phyloP scores from a whole-genome alignment of 169 alveolate genomes.

The Plasmodium vivax region DNA sequence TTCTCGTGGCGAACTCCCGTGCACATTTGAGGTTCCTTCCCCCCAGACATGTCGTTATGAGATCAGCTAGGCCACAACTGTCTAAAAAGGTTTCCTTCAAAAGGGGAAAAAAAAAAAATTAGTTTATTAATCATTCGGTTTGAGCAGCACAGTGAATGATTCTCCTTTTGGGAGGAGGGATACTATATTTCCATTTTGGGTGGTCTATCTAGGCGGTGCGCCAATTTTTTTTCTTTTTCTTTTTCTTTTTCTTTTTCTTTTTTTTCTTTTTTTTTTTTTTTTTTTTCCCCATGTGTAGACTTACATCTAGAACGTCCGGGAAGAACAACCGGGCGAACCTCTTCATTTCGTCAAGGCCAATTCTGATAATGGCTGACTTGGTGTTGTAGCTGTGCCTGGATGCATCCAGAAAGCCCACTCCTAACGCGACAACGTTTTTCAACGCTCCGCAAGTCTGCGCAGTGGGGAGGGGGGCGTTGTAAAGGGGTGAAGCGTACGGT shows the following conservation, averaged over 20 bases:
- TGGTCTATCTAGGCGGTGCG: background rate
- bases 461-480: background rate
- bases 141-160: background rate
- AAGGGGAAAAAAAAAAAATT: conserved; percentile 35
- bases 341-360: conserved; percentile 92
- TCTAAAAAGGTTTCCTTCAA: conserved; percentile 90
- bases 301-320: conserved; percentile 79
- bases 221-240: background rate
- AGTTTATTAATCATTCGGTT: conserved; percentile 8
- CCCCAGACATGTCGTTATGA: conserved; percentile 93
- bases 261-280: too few species aligned
- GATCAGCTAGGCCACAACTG: conserved; percentile 94
- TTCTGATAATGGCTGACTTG: conserved; percentile 94
- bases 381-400: conserved; percentile 90
- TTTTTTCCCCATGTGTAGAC: background rate
- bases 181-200: background rate
- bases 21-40: conserved; percentile 94
- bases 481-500: background rate
- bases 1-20: conserved; percentile 89
- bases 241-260: too few species aligned
- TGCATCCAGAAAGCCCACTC: conserved; percentile 92
- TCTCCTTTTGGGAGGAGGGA: background rate
- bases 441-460: conserved; percentile 90
- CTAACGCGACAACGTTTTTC: conserved; percentile 91
- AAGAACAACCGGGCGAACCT: conserved; percentile 84